Conservation (phyloP, 2,329 filamentous ascomycete genomes). For the Apiospora aurea region DNA sequence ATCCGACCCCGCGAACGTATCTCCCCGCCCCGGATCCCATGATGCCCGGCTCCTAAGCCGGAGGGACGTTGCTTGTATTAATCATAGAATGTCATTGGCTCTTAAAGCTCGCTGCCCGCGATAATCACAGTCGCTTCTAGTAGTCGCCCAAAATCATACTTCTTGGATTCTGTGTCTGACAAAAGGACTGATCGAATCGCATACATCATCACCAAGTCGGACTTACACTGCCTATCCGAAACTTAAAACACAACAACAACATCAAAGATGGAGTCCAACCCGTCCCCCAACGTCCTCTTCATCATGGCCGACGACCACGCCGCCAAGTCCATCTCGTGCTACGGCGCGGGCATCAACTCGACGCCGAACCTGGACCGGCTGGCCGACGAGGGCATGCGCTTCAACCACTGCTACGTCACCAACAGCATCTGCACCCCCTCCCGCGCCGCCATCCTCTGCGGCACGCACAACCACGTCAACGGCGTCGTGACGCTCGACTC, state of each 20-base stretch:
- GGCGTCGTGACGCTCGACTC: conserved; percentile 56
- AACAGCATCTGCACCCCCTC: conserved; percentile 62
- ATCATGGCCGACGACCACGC: conserved; percentile 64
- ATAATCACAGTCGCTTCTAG: too few species aligned
- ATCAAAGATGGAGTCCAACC: not conserved
- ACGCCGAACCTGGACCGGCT: conserved; percentile 60
- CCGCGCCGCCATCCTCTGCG: conserved; percentile 56
- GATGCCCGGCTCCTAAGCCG: not conserved
- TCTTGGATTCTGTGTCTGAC: too few species aligned
- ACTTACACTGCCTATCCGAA: too few species aligned
- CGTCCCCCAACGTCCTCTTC: conserved; percentile 52
- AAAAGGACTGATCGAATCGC: too few species aligned
- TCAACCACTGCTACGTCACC: conserved; percentile 62
- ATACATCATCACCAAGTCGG: too few species aligned
- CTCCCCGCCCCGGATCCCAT: not conserved
- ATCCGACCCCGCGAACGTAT: not conserved
- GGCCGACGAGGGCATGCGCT: conserved; percentile 56
- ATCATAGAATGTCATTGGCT: not conserved
- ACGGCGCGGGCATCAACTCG: conserved; percentile 58
- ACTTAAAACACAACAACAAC: too few species aligned
- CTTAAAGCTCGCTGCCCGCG: too few species aligned
- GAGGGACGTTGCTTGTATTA: not conserved
- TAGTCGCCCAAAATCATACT: too few species aligned
- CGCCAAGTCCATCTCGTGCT: conserved; percentile 55
- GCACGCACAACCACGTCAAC: conserved; percentile 61